Base-by-base conservation (phyloP, 1,284 basidiomycete species). In the Cutaneotrichosporon sp. region DNA sequence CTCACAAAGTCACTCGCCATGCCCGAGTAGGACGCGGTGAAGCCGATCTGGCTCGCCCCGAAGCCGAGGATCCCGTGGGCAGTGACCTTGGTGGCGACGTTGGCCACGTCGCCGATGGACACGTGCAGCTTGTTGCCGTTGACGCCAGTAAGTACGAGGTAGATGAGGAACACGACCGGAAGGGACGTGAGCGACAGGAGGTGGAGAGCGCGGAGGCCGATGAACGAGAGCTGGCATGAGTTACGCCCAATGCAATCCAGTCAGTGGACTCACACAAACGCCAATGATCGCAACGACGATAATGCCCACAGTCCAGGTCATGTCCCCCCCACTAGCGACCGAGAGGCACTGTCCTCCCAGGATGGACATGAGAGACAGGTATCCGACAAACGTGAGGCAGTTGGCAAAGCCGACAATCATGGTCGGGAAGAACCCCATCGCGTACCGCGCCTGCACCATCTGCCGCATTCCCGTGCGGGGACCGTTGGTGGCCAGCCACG, bases 401-500 rank as follows among this genome's bases (percentile, higher is more conserved):
- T 87, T 85, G 62, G 87, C 72, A 19, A 87, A 63, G 33, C 82
- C 82, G 4, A 83, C 83, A 14, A 85, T 32, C 25, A 85, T 80
- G 41, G 83, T 80, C 2, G 84, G 84, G 61, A 80, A 84, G 66
- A 82, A 88, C 52, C 87, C 88, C 66, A 90, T 88, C 32, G 82
- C 84, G 71, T 85, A 87, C 22, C 86, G 78, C 6, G 89, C 84
- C 54, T 84, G 81, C 19, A 88, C 82, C 86, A 92, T 90, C 63
- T 91, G 89, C n/a, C 90, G 80, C 76, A 92, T 81, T 9, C 90
- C 90, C 0, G 87, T 77, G 68, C 84, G 85, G 0, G 88, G 86
- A n/a, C 90, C 90, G 82, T 87, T 90, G 34, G 85, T 88, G 12
- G 84, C 79, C 47, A 71, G 67, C 43, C 66, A 74, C 0, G 68